These are phyloP conservation scores for Lactarius hatsudake DNA, from an alignment of 768 basidiomycete genomes.

Conservation along the genomic window DNA sequence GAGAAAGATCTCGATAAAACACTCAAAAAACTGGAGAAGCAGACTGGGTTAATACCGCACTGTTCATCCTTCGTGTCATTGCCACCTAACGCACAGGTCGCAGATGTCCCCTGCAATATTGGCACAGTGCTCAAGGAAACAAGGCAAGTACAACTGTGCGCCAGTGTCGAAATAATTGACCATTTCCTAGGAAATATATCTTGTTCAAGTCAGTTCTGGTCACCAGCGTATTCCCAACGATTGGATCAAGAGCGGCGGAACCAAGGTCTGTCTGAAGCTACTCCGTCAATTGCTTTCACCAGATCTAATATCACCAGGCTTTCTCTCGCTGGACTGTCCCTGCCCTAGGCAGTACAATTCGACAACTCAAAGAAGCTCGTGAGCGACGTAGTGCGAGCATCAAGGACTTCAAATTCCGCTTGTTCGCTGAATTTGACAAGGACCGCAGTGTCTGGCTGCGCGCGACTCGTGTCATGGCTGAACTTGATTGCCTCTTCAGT, in stretches of 20 bases:
- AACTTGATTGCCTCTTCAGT: conserved; percentile 95
- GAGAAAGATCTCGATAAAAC: conserved; percentile 71
- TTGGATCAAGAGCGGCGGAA: conserved; percentile 79
- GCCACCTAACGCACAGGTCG: conserved; percentile 28
- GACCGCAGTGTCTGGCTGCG: conserved; percentile 81
- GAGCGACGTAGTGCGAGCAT: conserved; percentile 80
- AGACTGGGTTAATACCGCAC: conserved; percentile 53
- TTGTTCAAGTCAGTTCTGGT: conserved; percentile 66
- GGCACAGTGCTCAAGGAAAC: conserved; percentile 79
- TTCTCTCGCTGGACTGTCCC: conserved; percentile 76
- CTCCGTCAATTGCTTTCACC: neutral
- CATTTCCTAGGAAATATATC: conserved; percentile 74
- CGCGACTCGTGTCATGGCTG: conserved; percentile 82
- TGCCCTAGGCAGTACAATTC: conserved; percentile 65
- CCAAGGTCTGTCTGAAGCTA: conserved; percentile 56
- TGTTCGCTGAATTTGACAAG: conserved; percentile 78
- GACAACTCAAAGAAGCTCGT: conserved; percentile 87
- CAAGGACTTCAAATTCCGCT: conserved; percentile 76
- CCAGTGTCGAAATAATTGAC: neutral
- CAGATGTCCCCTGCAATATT: conserved; percentile 54
- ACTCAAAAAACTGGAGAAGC: conserved; percentile 62
- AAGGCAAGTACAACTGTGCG: conserved; percentile 48
- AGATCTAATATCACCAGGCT: conserved; percentile 43
- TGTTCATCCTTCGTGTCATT: conserved; percentile 1
- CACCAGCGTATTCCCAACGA: conserved; percentile 69